Base-by-base conservation (phyloP, 129 eudicot species). In the Helianthus tuberosus region DNA sequence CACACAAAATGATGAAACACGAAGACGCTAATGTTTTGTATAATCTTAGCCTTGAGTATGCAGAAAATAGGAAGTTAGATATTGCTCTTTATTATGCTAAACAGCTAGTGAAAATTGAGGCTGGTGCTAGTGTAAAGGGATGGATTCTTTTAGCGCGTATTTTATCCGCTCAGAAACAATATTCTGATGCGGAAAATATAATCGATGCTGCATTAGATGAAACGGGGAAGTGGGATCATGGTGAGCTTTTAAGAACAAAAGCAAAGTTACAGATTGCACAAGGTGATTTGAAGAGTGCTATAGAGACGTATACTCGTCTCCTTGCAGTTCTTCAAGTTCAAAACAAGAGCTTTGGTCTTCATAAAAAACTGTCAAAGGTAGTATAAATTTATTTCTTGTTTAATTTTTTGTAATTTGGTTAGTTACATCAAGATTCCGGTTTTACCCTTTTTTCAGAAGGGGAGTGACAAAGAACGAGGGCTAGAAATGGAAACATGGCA, bases 401-500 rank as follows among this genome's bases (percentile, higher is more conserved):
- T 65, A 8, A 48, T 55, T 66, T 74, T 13, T 14, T 11, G 29
- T 72, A 66, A 11, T n/a, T 53, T 9, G 41, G 46, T 65, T 38
- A 13, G n/a, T 14, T 15, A 32, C 16, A 43, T 52, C 67, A 8
- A 64, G 62, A 12, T 13, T 39, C 11, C 8, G 13, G 48, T 52
- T 48, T 5, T 11, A 51, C 65, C 46, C 35, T 23, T 62, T 20
- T 47, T 16, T 55, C 90, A 93, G 98, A 85, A 83, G 58, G 32
- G 1, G 32, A 71, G 71, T 72, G 76, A 83, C 71, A 69, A 41
- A 47, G 89, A 76, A 63, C 75, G 82, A 74, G 66, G 74, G 54
- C 75, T 93, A 66, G 98, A 93, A 84, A 81, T 90, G 89, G 98
- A 93, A 77, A 90, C 91, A 10, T 93, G 98, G 98, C 95, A 93